Evolutionary conservation across 345 rosid genomes (phyloP).

Genomic region (Syzygium aqueum): DNA sequence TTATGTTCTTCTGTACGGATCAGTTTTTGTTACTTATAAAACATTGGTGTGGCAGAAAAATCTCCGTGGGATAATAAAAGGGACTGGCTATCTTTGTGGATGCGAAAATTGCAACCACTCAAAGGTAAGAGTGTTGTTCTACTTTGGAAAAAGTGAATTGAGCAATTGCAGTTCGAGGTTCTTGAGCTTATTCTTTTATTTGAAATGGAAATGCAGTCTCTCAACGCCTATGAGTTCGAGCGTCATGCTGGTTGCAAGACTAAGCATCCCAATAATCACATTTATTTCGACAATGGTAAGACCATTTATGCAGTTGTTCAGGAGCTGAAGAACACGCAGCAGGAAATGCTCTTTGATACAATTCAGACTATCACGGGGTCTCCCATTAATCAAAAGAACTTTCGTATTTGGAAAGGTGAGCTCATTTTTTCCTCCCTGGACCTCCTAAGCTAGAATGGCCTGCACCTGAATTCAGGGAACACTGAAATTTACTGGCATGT

Average conservation of each 20-base stretch:
- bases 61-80: slow-evolving; percentile 37
- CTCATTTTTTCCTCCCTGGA: neutral
- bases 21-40: neutral
- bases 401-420: slow-evolving; percentile 47
- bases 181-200: neutral
- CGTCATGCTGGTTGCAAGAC: slow-evolving; percentile 67
- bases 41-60: slow-evolving; percentile 25
- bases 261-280: slow-evolving; percentile 64
- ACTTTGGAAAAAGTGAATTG: neutral
- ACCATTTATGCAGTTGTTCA: slow-evolving; percentile 59
- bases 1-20: neutral
- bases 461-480: neutral
- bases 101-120: slow-evolving; percentile 42
- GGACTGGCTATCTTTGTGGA: slow-evolving; percentile 50
- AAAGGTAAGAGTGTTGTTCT: slow-evolving; percentile 21
- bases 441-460: neutral
- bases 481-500: neutral
- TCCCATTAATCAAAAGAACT: slow-evolving; percentile 47
- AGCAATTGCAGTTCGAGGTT: neutral
- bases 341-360: slow-evolving; percentile 41
- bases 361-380: slow-evolving; percentile 47
- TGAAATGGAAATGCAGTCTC: slow-evolving; percentile 25
- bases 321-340: slow-evolving; percentile 55
- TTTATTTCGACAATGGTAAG: slow-evolving; percentile 63
- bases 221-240: slow-evolving; percentile 61